Evolutionary conservation across 202 grass and related monocot species (phyloP).

Genomic region (Zizania palustris): DNA sequence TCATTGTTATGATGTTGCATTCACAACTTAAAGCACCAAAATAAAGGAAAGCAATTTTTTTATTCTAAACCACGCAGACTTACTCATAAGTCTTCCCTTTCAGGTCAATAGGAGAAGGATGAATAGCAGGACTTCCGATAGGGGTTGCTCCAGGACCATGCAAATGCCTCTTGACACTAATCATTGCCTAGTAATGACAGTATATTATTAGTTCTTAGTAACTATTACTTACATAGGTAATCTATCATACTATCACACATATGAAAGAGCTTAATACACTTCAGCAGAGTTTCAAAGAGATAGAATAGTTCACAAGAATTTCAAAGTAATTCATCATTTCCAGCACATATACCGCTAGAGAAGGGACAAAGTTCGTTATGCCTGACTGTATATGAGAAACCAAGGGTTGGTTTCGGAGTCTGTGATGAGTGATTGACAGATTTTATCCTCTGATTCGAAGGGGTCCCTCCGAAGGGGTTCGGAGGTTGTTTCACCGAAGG

Average conservation of each 20-base stretch:
- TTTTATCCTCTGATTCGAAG: no score
- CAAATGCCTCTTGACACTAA: conserved; percentile 74
- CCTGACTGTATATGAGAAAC: background rate
- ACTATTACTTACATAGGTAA: no score
- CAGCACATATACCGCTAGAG: background rate
- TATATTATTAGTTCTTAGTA: no score
- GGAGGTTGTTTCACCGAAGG: no score
- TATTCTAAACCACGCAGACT: conserved; percentile 24
- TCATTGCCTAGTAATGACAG: conserved; percentile 65
- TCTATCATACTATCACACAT: no score
- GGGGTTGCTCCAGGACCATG: conserved; percentile 75
- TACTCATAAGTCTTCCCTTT: conserved; percentile 95
- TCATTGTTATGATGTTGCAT: background rate
- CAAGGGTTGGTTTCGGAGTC: no score
- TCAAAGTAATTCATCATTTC: background rate
- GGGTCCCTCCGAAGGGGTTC: no score
- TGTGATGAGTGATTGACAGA: no score
- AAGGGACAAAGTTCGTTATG: background rate
- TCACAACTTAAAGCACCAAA: background rate
- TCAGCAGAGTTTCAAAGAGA: background rate
- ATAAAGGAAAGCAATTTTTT: background rate
- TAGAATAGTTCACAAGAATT: background rate
- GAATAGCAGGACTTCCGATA: conserved; percentile 84
- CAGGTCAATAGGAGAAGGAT: conserved; percentile 80
- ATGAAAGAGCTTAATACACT: no score